phyloP scores from a whole-genome alignment of 495 filamentous ascomycete species.

The Neurospora sp. region DNA sequence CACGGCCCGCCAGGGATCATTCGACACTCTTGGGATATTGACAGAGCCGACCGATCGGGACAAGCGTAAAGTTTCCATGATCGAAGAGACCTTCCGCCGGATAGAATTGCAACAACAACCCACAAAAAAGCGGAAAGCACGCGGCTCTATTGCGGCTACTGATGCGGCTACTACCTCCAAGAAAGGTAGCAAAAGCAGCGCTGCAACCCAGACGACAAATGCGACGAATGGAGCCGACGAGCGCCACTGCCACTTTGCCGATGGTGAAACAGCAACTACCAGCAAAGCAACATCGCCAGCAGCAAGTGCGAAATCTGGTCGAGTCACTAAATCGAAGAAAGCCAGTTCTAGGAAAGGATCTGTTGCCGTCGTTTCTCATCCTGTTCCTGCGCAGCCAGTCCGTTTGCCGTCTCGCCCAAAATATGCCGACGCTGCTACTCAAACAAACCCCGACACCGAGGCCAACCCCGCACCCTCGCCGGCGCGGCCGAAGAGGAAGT shows the following conservation, averaged over 20 bases:
- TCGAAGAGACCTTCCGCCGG: conserved; percentile 64
- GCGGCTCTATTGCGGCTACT: conserved; percentile 46
- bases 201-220: conserved; percentile 24
- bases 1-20: conserved; percentile 41
- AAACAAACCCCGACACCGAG: conserved; percentile 36
- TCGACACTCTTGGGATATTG: conserved; percentile 39
- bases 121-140: conserved; percentile 44
- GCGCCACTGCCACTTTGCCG: conserved; percentile 37
- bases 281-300: conserved; percentile 41
- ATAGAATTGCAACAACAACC: conserved; percentile 48
- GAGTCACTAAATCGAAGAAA: conserved; percentile 17
- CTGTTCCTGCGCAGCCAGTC: conserved; percentile 22
- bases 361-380: conserved; percentile 18
- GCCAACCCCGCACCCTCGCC: conserved; percentile 5
- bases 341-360: conserved; percentile 11
- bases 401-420: conserved; percentile 23
- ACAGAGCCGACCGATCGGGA: conserved; percentile 73
- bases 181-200: conserved; percentile 28
- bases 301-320: conserved; percentile 24
- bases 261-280: conserved; percentile 38
- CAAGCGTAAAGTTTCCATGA: conserved; percentile 73
- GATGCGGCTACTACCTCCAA: conserved; percentile 26
- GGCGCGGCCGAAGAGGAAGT: conserved; percentile 26
- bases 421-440: conserved; percentile 37
- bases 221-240: conserved; percentile 23